A percentile compares a stretch with the other conserved stretches of the same genome.
Conservation (phyloP, 1,139 yeast genomes). For the Pichia sp. region DNA sequence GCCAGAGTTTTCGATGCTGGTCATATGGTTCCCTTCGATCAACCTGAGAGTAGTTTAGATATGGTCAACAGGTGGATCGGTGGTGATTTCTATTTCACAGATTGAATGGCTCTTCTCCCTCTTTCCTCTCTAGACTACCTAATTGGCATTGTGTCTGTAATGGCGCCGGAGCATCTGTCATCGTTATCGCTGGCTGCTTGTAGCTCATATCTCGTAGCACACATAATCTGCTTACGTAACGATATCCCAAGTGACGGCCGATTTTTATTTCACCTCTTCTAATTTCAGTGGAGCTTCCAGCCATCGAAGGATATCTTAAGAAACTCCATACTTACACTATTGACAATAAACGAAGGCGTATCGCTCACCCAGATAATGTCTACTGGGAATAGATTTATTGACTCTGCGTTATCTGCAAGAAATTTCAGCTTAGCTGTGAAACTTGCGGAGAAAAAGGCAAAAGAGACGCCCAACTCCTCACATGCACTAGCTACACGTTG, state of each 20-base stretch:
- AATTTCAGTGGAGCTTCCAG: too few species aligned
- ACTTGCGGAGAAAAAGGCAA: constrained; percentile 42
- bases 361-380: constrained; percentile 2
- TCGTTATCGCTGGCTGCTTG: too few species aligned
- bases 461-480: constrained; percentile 44
- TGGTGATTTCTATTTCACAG: constrained; percentile 35
- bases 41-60: constrained; percentile 64
- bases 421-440: constrained; percentile 47
- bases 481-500: constrained; percentile 29
- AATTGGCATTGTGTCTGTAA: too few species aligned
- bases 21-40: constrained; percentile 78
- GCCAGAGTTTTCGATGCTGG: constrained; percentile 61
- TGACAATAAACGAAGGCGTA: neutral
- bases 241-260: neutral
- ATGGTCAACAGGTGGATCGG: constrained; percentile 76
- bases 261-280: too few species aligned
- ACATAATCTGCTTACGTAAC: neutral
- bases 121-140: too few species aligned
- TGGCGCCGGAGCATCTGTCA: too few species aligned
- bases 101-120: too few species aligned
- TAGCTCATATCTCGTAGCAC: too few species aligned
- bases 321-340: too few species aligned
- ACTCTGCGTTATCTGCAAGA: constrained; percentile 44
- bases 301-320: too few species aligned
- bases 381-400: constrained; percentile 13